A percentile compares a stretch with the other conserved stretches of the same genome.
These are phyloP conservation scores for Rhizoctonia solani DNA, from an alignment of 1,284 basidiomycete species.

Conservation along the genomic window DNA sequence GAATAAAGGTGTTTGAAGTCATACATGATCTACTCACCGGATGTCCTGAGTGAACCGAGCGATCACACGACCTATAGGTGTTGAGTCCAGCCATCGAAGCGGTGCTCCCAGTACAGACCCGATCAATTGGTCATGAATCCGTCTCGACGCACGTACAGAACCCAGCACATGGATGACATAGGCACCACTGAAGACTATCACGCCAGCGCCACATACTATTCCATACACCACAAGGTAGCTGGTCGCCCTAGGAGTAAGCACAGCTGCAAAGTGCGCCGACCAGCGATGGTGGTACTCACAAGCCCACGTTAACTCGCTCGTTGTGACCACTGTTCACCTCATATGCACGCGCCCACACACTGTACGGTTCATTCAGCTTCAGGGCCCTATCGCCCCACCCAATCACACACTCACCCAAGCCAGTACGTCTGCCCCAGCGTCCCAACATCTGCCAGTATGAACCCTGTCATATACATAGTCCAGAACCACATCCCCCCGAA, in stretches of 20 bases:
- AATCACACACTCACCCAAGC: slow-evolving; percentile 39
- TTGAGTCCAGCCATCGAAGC: slow-evolving; percentile 52
- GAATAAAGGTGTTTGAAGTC: slow-evolving; percentile 38
- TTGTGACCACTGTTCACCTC: slow-evolving; percentile 39
- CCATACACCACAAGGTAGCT: slow-evolving; percentile 57
- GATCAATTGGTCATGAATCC: slow-evolving; percentile 62
- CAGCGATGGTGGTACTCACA: slow-evolving; percentile 46
- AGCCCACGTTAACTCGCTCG: slow-evolving; percentile 44
- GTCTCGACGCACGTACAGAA: slow-evolving; percentile 56
- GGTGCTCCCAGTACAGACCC: slow-evolving; percentile 62
- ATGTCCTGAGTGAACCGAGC: slow-evolving; percentile 51
- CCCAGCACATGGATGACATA: slow-evolving; percentile 51
- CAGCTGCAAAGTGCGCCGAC: not conserved
- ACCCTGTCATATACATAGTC: slow-evolving; percentile 37
- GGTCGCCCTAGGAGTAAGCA: slow-evolving; percentile 6
- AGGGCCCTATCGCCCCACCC: slow-evolving; percentile 41
- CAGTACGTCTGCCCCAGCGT: no score
- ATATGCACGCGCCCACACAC: slow-evolving; percentile 50
- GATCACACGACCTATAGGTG: slow-evolving; percentile 50
- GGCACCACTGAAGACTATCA: slow-evolving; percentile 45
- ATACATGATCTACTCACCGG: slow-evolving; percentile 45
- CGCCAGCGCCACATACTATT: slow-evolving; percentile 46
- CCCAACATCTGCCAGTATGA: slow-evolving; percentile 37
- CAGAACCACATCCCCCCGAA: slow-evolving; percentile 51
- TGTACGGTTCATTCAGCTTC: slow-evolving; percentile 47